Evolutionary conservation across 129 eudicot species (phyloP), one percentile per base, ranked within the genome.

Genomic region (Logfia minima): DNA sequence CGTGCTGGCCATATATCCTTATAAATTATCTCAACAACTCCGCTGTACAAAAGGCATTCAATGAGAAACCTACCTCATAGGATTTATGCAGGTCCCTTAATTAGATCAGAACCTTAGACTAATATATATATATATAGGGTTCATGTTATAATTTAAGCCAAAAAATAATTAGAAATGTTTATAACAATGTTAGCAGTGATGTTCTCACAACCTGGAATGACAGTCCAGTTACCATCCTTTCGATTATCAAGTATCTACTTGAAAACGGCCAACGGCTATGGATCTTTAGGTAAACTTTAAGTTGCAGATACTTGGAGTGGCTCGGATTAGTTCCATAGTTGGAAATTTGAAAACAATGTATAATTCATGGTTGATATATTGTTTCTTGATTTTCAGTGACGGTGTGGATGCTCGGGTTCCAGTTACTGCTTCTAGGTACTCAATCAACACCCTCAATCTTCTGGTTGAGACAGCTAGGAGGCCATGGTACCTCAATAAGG

Each of bases 401-500:
- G 63, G 19, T 19, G 19, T 8, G 5, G 63, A 23, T 24, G 37
- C 19, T 26, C 65, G 73, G 4, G 84, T 85, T 35, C 86, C 88
- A 3, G 62, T 85, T 66, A 82, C 86, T 52, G 66, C 86, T 32
- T 61, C 86, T 62, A 85, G 80, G 72, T 85, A 78, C 77, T 51
- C 85, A 14, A 77, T 85, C 39, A 74, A 81, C 58, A 52, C 76
- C 56, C 76, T 85, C 60, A 79, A 83, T 66, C 77, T 85, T 39
- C 83, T 74, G 11, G 65, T 85, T 2, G 71, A 70, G 75, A 71
- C 83, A 56, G 69, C 64, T 37, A 82, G 86, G 86, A 75, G 83
- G n/a, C 79, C 88, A 85, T 85, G 88, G 86, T 85, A 81, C 78
- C 72, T 65, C 52, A 61, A 75, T 82, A 58, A 80, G 9, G 81